Evolutionary conservation across 768 basidiomycete genomes (phyloP).

Genomic region (Pleurotus citrinopileatus): DNA sequence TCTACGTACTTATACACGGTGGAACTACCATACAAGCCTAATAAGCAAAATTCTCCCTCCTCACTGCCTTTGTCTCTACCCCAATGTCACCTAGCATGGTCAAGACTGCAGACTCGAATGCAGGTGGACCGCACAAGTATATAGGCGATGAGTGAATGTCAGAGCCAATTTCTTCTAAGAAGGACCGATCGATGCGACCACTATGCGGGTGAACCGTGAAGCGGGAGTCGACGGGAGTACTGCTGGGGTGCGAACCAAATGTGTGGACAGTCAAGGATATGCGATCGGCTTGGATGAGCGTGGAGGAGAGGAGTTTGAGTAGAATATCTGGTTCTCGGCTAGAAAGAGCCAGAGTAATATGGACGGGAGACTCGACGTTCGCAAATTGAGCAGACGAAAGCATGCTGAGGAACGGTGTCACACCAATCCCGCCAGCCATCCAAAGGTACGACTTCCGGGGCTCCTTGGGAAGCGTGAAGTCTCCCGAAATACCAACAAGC

Average conservation of each 20-base stretch:
- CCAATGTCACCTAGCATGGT: slow-evolving; percentile 31
- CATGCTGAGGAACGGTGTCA: slow-evolving; percentile 65
- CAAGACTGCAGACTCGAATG: slow-evolving; percentile 40
- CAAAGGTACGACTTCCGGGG: slow-evolving; percentile 37
- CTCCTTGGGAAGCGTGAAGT: slow-evolving; percentile 37
- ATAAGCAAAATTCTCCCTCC: slow-evolving; percentile 42
- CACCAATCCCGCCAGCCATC: slow-evolving; percentile 64
- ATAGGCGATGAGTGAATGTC: slow-evolving; percentile 23
- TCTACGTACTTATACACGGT: no score
- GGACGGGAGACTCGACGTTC: slow-evolving; percentile 17
- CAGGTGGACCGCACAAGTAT: slow-evolving; percentile 50
- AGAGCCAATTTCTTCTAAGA: slow-evolving; percentile 16
- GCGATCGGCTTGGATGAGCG: slow-evolving; percentile 16
- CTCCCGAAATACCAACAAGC: slow-evolving; percentile 53
- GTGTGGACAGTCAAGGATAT: slow-evolving; percentile 35
- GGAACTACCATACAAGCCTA: slow-evolving; percentile 22
- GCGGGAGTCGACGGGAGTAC: slow-evolving; percentile 6
- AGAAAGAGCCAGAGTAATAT: slow-evolving; percentile 48
- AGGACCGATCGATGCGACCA: slow-evolving; percentile 20
- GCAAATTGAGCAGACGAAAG: slow-evolving; percentile 24
- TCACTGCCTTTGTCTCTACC: slow-evolving; percentile 28
- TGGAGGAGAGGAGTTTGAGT: slow-evolving; percentile 36
- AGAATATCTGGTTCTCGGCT: slow-evolving; percentile 54
- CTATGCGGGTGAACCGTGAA: slow-evolving; percentile 15
- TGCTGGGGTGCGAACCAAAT: slow-evolving; percentile 27